Evolutionary conservation across 345 rosid genomes (phyloP).

Genomic region (Aquilaria sinensis): DNA sequence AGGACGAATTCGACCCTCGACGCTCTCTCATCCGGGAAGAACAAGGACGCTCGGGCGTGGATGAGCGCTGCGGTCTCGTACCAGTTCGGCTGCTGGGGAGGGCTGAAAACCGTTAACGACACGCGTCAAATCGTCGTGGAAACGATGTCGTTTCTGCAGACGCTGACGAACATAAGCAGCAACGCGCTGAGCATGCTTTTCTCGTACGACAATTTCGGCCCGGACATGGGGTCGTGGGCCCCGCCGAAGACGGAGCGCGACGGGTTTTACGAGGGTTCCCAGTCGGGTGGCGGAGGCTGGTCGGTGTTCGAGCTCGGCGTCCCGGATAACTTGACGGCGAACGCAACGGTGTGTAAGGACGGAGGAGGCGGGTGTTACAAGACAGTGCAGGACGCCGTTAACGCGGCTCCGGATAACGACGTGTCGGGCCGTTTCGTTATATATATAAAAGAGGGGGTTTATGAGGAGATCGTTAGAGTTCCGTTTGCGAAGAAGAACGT

Average conservation of each 20-base stretch:
- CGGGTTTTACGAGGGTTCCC: slow-evolving; percentile 52
- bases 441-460: slow-evolving; percentile 51
- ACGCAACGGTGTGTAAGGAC: slow-evolving; percentile 66
- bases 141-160: slow-evolving; percentile 61
- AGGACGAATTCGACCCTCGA: slow-evolving; percentile 39
- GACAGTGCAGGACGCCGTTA: slow-evolving; percentile 78
- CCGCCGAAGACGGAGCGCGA: slow-evolving; percentile 70
- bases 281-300: slow-evolving; percentile 18
- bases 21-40: slow-evolving; percentile 35
- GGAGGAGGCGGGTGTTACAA: slow-evolving; percentile 34
- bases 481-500: slow-evolving; percentile 77
- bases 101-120: slow-evolving; percentile 62
- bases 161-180: slow-evolving; percentile 40
- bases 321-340: slow-evolving; percentile 37
- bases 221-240: slow-evolving; percentile 40
- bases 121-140: slow-evolving; percentile 28
- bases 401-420: slow-evolving; percentile 59
- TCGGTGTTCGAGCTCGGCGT: slow-evolving; percentile 27
- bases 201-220: slow-evolving; percentile 53
- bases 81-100: slow-evolving; percentile 77
- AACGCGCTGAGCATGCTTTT: slow-evolving; percentile 72
- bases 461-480: slow-evolving; percentile 68
- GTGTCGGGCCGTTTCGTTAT: slow-evolving; percentile 37
- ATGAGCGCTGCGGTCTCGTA: slow-evolving; percentile 64
- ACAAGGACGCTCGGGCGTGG: slow-evolving; percentile 79